Percentiles rank a stretch among this genome's conserved stretches.
Conservation (phyloP, 108 stramenopile genomes). For the Epipyxis sp. region DNA sequence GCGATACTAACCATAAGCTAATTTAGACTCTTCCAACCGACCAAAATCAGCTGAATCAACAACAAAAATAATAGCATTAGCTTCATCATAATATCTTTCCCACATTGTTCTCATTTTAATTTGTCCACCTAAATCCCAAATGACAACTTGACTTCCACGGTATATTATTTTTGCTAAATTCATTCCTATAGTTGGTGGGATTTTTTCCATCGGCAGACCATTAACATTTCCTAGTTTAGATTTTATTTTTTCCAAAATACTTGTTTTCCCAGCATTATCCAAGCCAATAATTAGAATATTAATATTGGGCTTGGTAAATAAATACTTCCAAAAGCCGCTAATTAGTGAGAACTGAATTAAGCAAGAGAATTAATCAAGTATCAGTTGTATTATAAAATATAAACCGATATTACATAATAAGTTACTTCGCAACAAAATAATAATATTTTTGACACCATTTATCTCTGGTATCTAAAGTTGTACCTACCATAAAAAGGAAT, state of each 20-base stretch:
- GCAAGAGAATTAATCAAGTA: too few relatives aligned
- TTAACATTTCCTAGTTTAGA: conserved; percentile 38
- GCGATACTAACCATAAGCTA: conserved; percentile 43
- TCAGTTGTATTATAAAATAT: too few relatives aligned
- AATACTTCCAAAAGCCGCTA: conserved; percentile 5
- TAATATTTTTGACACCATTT: too few relatives aligned
- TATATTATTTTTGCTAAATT: conserved; percentile 56
- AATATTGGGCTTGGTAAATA: conserved; percentile 40
- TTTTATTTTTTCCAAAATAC: conserved; percentile 54
- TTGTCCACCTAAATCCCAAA: conserved; percentile 62
- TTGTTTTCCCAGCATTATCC: conserved; percentile 61
- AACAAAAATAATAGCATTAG: conserved; percentile 57
- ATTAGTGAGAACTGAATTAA: conserved; percentile 21
- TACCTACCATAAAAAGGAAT: too few relatives aligned
- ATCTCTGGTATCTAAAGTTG: too few relatives aligned
- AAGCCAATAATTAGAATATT: conserved; percentile 57
- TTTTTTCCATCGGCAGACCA: conserved; percentile 56
- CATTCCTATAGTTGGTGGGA: conserved; percentile 58
- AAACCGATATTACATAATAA: too few relatives aligned
- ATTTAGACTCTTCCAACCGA: conserved; percentile 54
- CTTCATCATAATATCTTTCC: conserved; percentile 61
- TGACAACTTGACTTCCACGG: conserved; percentile 46
- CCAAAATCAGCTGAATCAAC: conserved; percentile 56
- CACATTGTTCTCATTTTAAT: conserved; percentile 52
- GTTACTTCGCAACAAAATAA: too few relatives aligned